phyloP scores from a whole-genome alignment of 441 rosid species.

The Mallotus repandus region DNA sequence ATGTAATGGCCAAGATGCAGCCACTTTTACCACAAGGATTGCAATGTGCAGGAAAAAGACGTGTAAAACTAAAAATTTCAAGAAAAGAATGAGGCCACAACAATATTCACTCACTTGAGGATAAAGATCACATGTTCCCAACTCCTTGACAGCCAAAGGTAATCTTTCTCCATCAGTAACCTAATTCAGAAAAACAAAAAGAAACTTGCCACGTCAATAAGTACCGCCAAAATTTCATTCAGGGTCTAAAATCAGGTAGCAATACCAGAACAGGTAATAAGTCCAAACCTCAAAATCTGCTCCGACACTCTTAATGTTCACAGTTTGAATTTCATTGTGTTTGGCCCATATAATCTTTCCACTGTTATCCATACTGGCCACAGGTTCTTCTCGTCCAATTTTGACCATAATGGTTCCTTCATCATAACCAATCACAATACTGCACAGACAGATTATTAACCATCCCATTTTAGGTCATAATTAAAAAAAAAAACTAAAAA shows the following conservation, averaged over 20 bases:
- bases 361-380: slow-evolving; percentile 98
- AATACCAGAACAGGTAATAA: slow-evolving; percentile 2
- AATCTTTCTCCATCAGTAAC: slow-evolving; percentile 96
- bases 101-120: slow-evolving; percentile 75
- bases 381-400: slow-evolving; percentile 96
- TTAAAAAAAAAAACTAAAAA: not conserved
- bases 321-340: slow-evolving; percentile 98
- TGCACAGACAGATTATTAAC: slow-evolving; percentile 30
- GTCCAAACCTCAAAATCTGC: slow-evolving; percentile 84
- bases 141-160: slow-evolving; percentile 95
- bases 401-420: slow-evolving; percentile 99
- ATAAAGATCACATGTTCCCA: slow-evolving; percentile 98
- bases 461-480: slow-evolving; percentile 13
- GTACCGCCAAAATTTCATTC: slow-evolving; percentile 11
- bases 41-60: not conserved
- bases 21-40: not conserved
- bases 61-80: slow-evolving; percentile 9
- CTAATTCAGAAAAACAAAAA: slow-evolving; percentile 40
- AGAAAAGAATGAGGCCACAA: slow-evolving; percentile 11
- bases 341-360: slow-evolving; percentile 99
- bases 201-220: slow-evolving; percentile 19
- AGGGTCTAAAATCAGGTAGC: slow-evolving; percentile 9
- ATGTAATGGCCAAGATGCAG: not conserved
- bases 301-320: slow-evolving; percentile 93
- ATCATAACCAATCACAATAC: slow-evolving; percentile 96